phyloP scores from a whole-genome alignment of 345 rosid genomes.

The Corchorus capsularis region DNA sequence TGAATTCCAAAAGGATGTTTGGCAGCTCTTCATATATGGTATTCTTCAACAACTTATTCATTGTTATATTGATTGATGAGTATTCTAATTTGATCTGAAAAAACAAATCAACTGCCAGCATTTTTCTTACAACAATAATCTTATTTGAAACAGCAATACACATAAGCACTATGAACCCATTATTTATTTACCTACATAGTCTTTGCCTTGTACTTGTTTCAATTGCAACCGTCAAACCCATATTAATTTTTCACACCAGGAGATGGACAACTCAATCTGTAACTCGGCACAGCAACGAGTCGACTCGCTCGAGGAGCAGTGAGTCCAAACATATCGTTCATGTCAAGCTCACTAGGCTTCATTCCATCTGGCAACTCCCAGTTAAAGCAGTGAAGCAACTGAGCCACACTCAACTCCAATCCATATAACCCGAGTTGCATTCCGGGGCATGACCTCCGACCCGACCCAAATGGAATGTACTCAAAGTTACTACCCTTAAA shows the following conservation, averaged over 20 bases:
- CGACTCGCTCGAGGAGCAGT: conserved; percentile 69
- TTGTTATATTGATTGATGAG: too few species aligned
- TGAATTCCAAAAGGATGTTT: too few species aligned
- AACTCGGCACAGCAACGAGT: conserved; percentile 59
- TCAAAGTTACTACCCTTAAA: conserved; percentile 63
- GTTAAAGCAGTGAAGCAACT: conserved; percentile 68
- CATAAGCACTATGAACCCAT: too few species aligned
- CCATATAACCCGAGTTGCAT: conserved; percentile 78
- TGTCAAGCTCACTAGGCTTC: conserved; percentile 59
- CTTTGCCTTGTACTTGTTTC: too few species aligned
- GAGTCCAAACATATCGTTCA: conserved; percentile 73
- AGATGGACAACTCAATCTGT: conserved; percentile 44
- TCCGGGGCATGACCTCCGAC: conserved; percentile 83
- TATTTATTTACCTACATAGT: too few species aligned
- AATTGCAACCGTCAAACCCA: neutral
- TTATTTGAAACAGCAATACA: too few species aligned
- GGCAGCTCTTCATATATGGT: too few species aligned
- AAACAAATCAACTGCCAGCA: too few species aligned
- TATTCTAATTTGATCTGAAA: too few species aligned
- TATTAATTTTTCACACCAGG: neutral
- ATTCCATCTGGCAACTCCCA: conserved; percentile 74
- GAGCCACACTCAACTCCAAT: conserved; percentile 60
- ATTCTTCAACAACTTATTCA: too few species aligned
- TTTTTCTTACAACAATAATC: too few species aligned
- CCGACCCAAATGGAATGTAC: conserved; percentile 77